phyloP scores from a whole-genome alignment of 495 filamentous ascomycete genomes.

The Podospora fimiseda region DNA sequence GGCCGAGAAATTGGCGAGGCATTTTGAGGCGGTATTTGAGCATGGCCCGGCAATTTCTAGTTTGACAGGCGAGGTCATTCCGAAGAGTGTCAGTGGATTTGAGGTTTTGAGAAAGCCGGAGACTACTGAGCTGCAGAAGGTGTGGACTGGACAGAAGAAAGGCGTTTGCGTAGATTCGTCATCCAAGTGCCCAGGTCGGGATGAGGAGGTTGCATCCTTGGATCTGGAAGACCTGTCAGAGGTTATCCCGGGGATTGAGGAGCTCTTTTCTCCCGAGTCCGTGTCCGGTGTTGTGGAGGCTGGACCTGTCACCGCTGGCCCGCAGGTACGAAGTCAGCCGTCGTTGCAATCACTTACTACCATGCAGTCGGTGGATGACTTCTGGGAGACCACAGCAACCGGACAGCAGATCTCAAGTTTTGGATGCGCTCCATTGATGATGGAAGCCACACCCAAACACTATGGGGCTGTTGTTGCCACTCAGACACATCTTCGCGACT shows the following conservation, averaged over 20 bases:
- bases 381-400: slow-evolving; percentile 17
- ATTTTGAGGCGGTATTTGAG: slow-evolving; percentile 21
- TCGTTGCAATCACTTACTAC: background rate
- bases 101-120: slow-evolving; percentile 20
- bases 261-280: slow-evolving; percentile 1
- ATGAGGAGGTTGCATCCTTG: slow-evolving; percentile 8
- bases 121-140: slow-evolving; percentile 19
- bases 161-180: slow-evolving; percentile 4
- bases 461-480: slow-evolving; percentile 15
- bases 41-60: slow-evolving; percentile 12
- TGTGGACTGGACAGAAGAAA: slow-evolving; percentile 15
- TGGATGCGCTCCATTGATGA: slow-evolving; percentile 19
- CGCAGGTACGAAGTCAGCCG: background rate
- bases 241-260: slow-evolving; percentile 9
- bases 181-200: background rate
- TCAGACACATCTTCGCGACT: slow-evolving; percentile 16
- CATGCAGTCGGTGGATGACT: slow-evolving; percentile 4
- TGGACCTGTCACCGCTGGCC: background rate
- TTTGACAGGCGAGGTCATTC: background rate
- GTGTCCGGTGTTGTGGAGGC: background rate
- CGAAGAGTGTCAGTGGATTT: slow-evolving; percentile 18
- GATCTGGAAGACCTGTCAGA: slow-evolving; percentile 9
- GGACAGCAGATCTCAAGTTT: slow-evolving; percentile 9
- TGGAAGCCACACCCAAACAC: slow-evolving; percentile 8
- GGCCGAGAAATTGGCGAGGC: slow-evolving; percentile 19